These are phyloP conservation scores for Tetrapyrgos nigripes DNA, from an alignment of 1,284 basidiomycete species.

Conservation along the genomic window DNA sequence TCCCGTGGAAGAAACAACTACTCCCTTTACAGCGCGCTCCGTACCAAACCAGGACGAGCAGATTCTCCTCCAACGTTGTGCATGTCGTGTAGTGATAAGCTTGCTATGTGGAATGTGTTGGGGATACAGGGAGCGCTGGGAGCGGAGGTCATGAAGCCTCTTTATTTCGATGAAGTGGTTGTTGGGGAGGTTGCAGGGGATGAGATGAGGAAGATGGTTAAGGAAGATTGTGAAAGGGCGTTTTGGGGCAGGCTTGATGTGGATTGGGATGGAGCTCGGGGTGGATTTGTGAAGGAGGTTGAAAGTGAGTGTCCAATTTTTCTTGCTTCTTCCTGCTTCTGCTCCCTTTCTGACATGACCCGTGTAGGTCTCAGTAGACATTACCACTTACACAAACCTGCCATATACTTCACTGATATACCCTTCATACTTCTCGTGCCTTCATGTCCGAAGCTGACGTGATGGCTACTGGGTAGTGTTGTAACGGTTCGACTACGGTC, in stretches of 20 bases:
- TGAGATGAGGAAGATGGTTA: slow-evolving; percentile 46
- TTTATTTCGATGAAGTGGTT: slow-evolving; percentile 71
- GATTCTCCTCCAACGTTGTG: slow-evolving; percentile 82
- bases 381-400: slow-evolving; percentile 56
- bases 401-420: slow-evolving; percentile 36
- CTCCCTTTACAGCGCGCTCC: slow-evolving; percentile 71
- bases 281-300: background rate
- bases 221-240: slow-evolving; percentile 66
- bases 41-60: slow-evolving; percentile 90
- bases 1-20: slow-evolving; percentile 85
- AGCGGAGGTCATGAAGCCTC: slow-evolving; percentile 59
- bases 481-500: too few relatives aligned
- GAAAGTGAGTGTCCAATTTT: background rate
- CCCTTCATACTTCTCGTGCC: background rate
- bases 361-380: background rate
- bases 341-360: too few relatives aligned
- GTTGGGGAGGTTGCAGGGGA: slow-evolving; percentile 68
- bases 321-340: too few relatives aligned
- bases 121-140: slow-evolving; percentile 88
- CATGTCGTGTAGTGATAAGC: slow-evolving; percentile 93
- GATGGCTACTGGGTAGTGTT: background rate
- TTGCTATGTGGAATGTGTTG: slow-evolving; percentile 81
- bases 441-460: background rate
- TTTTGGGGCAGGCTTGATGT: slow-evolving; percentile 55
- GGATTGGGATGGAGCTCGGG: slow-evolving; percentile 42